A percentile compares a stretch with the other conserved stretches of the same genome.
These are phyloP conservation scores for Microcos paniculata DNA, from an alignment of 345 rosid genomes.

Conservation along the genomic window DNA sequence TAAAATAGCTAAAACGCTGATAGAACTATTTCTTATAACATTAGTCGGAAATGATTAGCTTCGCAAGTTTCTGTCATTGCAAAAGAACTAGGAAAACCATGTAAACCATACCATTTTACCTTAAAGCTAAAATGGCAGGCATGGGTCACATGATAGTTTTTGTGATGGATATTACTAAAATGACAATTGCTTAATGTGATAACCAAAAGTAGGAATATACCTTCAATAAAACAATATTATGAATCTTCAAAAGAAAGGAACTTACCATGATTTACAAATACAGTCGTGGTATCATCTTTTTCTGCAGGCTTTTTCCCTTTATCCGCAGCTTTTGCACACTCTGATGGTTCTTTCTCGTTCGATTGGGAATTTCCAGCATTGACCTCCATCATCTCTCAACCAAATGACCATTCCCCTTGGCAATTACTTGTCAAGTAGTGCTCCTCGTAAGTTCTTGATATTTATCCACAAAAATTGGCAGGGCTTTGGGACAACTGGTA, in stretches of 20 bases:
- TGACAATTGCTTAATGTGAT: neutral
- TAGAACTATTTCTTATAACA: neutral
- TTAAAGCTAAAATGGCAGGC: neutral
- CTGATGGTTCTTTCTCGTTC: slow-evolving; percentile 35
- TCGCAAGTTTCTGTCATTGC: too few relatives aligned
- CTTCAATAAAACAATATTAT: neutral
- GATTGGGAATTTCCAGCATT: slow-evolving; percentile 32
- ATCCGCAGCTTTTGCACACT: slow-evolving; percentile 30
- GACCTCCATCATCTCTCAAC: slow-evolving; percentile 31
- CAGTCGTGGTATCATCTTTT: slow-evolving; percentile 31
- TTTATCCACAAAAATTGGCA: neutral
- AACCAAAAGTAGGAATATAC: neutral
- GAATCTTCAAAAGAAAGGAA: neutral
- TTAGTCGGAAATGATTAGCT: neutral
- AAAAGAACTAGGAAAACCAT: too few relatives aligned
- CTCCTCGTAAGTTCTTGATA: neutral
- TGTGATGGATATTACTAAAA: neutral
- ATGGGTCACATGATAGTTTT: neutral
- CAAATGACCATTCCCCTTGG: slow-evolving; percentile 13
- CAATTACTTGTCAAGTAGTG: neutral
- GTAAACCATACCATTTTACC: too few relatives aligned
- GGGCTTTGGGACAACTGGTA: neutral
- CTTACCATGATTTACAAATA: slow-evolving; percentile 54
- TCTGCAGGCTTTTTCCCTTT: slow-evolving; percentile 29
- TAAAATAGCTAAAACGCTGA: neutral